Base-by-base conservation (phyloP, 2,329 filamentous ascomycete genomes). In the Neoscytalidium dimidiatum region DNA sequence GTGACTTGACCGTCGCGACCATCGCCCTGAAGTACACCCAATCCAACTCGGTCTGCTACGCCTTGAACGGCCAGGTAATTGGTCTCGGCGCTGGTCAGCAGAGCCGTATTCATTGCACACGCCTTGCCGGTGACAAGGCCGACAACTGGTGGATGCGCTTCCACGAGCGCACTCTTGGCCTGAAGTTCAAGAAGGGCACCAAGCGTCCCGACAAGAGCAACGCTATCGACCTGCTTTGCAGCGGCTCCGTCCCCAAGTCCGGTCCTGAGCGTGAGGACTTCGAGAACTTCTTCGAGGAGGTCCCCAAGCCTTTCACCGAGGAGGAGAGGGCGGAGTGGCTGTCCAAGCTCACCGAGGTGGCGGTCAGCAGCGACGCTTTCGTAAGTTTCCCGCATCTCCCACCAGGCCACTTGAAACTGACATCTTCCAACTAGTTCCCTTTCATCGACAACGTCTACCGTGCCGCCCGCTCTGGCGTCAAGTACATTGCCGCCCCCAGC, bases 61-160 rank as follows among this genome's bases (percentile, higher is more conserved):
- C 95, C 64, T 85, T 92, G 68, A 94, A 96, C 73, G 95, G 95
- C 53, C 95, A 98, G 81, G 86, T 98, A 72, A 86, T 99, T 71
- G 95, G 95, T 69, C 88, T 99, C 64, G 95, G 95, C 69, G 95
- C 95, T 64, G 95, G 95, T 67, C 95, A 99, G 81, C 95, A 99
- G 82, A 96, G 92, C 67, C 91, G 95, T 71, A 99, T 99, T 72
- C 95, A 99, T 86, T 99, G 95, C 87, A 99, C 95, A 46, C 90
- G 95, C 70, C 88, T 99, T 60, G 95, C 95, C 11, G 95, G 95
- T 67, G 94, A 98, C 84, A 99, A 99, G 85, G 92, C 94, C 56
- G 95, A 99, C 81, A 97, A 96, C 85, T 98, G 94, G 94, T 99
- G 94, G 95, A 91, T 99, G 85, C 91, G 95, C 74, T 98, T 98